Percentiles rank a stretch among this genome's conserved stretches.
phyloP scores from a whole-genome alignment of 192 early-diverging fungal species.

The Radiomyces spectabilis region DNA sequence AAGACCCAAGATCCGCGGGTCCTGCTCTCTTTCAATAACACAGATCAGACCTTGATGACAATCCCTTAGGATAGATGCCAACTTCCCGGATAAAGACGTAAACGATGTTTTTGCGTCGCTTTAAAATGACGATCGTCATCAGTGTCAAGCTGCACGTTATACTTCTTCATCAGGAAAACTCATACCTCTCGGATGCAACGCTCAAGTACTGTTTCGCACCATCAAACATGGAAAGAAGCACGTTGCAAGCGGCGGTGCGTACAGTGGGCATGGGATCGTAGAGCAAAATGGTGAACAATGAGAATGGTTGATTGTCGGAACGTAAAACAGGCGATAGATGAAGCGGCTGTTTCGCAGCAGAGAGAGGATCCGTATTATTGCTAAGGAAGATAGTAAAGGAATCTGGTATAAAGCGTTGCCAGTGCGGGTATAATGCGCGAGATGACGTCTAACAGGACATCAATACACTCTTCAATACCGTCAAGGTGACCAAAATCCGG shows the following conservation, averaged over 20 bases:
- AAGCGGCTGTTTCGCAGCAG: background rate
- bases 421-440: slow-evolving; percentile 43
- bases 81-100: slow-evolving; percentile 32
- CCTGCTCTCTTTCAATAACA: slow-evolving; percentile 19
- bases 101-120: slow-evolving; percentile 37
- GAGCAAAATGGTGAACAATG: slow-evolving; percentile 38
- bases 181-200: slow-evolving; percentile 41
- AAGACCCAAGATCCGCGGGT: slow-evolving; percentile 3
- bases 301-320: slow-evolving; percentile 26
- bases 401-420: slow-evolving; percentile 44
- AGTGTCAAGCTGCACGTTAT: background rate
- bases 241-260: slow-evolving; percentile 36
- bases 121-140: background rate
- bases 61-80: slow-evolving; percentile 30
- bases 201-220: slow-evolving; percentile 44
- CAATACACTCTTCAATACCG: too few relatives aligned
- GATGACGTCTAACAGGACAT: slow-evolving; percentile 26
- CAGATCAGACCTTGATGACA: slow-evolving; percentile 27
- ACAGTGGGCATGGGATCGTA: slow-evolving; percentile 38
- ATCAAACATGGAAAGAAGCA: slow-evolving; percentile 36
- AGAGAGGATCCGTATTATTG: slow-evolving; percentile 4
- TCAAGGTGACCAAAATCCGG: too few relatives aligned
- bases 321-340: slow-evolving; percentile 1
- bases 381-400: slow-evolving; percentile 16
- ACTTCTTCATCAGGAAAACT: too few relatives aligned